These are phyloP conservation scores for Sutorius eximius DNA, from an alignment of 1,284 basidiomycete species.

Conservation along the genomic window DNA sequence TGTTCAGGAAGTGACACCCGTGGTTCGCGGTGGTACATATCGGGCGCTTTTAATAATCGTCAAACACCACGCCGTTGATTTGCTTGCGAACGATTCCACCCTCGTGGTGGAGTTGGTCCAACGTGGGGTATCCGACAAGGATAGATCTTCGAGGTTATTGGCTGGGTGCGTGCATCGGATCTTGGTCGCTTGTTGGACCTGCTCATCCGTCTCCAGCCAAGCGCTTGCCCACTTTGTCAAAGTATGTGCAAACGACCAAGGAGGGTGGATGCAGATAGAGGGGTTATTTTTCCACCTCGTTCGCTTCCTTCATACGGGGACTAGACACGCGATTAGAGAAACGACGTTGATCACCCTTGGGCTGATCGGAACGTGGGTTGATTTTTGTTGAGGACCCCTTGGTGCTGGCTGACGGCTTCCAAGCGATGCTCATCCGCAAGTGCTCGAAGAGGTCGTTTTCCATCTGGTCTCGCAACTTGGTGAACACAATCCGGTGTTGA, in stretches of 20 bases:
- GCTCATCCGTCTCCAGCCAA: constrained; percentile 38
- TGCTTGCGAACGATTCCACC: constrained; percentile 35
- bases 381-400: not conserved
- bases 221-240: constrained; percentile 51
- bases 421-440: constrained; percentile 55
- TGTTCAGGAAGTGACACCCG: constrained; percentile 43
- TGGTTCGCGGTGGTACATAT: constrained; percentile 49
- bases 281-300: constrained; percentile 49
- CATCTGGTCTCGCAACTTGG: constrained; percentile 72
- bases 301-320: constrained; percentile 42
- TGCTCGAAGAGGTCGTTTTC: constrained; percentile 62
- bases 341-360: constrained; percentile 62
- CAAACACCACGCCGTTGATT: constrained; percentile 45
- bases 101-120: constrained; percentile 41
- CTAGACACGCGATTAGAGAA: constrained; percentile 52
- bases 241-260: constrained; percentile 34
- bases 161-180: constrained; percentile 56
- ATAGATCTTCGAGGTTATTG: constrained; percentile 60
- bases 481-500: constrained; percentile 63
- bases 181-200: not conserved
- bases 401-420: constrained; percentile 2
- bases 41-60: constrained; percentile 45
- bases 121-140: constrained; percentile 50
- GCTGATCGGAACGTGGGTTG: constrained; percentile 59
- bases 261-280: constrained; percentile 40